phyloP scores from a whole-genome alignment of 768 basidiomycete genomes.

The Russula earlei region DNA sequence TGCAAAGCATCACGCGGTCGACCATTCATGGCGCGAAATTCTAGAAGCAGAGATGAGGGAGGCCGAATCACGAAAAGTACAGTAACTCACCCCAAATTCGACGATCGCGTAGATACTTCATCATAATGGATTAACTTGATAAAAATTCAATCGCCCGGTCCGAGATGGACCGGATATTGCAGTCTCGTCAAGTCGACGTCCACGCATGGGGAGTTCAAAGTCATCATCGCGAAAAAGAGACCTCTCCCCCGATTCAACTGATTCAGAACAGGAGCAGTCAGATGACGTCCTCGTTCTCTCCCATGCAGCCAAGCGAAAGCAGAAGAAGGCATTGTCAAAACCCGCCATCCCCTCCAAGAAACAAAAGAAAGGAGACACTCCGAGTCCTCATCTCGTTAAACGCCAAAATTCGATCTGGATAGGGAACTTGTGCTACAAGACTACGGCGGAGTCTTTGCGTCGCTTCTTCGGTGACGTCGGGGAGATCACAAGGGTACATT shows the following conservation, averaged over 20 bases:
- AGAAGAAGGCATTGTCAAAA: slow-evolving; percentile 38
- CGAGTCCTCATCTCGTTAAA: slow-evolving; percentile 31
- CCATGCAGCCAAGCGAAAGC: slow-evolving; percentile 61
- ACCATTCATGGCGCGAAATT: slow-evolving; percentile 21
- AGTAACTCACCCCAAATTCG: not conserved
- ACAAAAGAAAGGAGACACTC: slow-evolving; percentile 31
- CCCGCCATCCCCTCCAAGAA: slow-evolving; percentile 24
- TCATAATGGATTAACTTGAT: not conserved
- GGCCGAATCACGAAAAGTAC: slow-evolving; percentile 14
- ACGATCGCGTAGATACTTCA: not conserved
- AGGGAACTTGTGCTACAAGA: slow-evolving; percentile 88
- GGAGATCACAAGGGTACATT: slow-evolving; percentile 70
- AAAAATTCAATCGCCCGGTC: not conserved
- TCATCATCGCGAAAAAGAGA: not conserved
- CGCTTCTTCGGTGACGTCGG: slow-evolving; percentile 62
- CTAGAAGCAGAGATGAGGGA: slow-evolving; percentile 19
- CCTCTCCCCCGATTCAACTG: slow-evolving; percentile 6
- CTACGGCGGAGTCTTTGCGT: slow-evolving; percentile 62
- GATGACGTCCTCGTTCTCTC: slow-evolving; percentile 51
- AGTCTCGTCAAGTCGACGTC: not conserved
- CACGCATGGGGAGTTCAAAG: not conserved
- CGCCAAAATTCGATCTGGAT: slow-evolving; percentile 91
- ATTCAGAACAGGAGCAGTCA: slow-evolving; percentile 14
- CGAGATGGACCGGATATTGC: not conserved
- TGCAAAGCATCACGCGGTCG: not conserved